These are phyloP conservation scores for Pythium pyrilobum DNA, from an alignment of 352 stramenopile species.

Conservation along the genomic window DNA sequence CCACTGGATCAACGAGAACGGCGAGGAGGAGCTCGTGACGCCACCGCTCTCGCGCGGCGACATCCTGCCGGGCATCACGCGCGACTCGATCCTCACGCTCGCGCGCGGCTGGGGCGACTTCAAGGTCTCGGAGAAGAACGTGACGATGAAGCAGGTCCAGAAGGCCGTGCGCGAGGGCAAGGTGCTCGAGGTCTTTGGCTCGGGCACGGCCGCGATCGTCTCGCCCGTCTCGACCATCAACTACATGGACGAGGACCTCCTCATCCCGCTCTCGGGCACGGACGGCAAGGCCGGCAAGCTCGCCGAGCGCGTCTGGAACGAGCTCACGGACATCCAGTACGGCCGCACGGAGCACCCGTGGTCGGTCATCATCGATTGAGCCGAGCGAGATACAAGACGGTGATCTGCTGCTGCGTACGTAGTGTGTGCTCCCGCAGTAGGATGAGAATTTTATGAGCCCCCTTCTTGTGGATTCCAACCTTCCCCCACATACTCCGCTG, in stretches of 20 bases:
- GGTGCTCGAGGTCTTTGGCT: slow-evolving; percentile 94
- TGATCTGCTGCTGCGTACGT: too few species aligned
- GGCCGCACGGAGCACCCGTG: slow-evolving; percentile 31
- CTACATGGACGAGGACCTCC: slow-evolving; percentile 90
- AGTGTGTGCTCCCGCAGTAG: too few species aligned
- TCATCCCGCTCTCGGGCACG: slow-evolving; percentile 84
- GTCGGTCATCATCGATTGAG: slow-evolving; percentile 34
- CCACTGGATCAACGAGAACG: slow-evolving; percentile 91
- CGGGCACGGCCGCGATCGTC: slow-evolving; percentile 94
- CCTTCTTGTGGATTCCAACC: too few species aligned
- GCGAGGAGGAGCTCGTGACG: slow-evolving; percentile 93
- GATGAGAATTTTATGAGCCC: too few species aligned
- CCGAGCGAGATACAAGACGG: too few species aligned
- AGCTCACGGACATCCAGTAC: slow-evolving; percentile 87
- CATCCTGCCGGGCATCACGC: slow-evolving; percentile 97
- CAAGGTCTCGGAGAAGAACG: slow-evolving; percentile 92
- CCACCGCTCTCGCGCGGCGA: slow-evolving; percentile 91
- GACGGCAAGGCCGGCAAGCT: slow-evolving; percentile 82
- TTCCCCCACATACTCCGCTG: too few species aligned
- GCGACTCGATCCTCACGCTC: slow-evolving; percentile 94
- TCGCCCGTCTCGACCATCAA: slow-evolving; percentile 93
- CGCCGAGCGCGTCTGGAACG: slow-evolving; percentile 86
- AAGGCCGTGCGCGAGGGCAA: slow-evolving; percentile 88
- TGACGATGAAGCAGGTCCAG: slow-evolving; percentile 94
- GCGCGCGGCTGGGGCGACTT: slow-evolving; percentile 89